Percentiles rank a stretch among this genome's conserved stretches.
phyloP scores from a whole-genome alignment of 768 basidiomycete genomes.

The Collybia mongolica region DNA sequence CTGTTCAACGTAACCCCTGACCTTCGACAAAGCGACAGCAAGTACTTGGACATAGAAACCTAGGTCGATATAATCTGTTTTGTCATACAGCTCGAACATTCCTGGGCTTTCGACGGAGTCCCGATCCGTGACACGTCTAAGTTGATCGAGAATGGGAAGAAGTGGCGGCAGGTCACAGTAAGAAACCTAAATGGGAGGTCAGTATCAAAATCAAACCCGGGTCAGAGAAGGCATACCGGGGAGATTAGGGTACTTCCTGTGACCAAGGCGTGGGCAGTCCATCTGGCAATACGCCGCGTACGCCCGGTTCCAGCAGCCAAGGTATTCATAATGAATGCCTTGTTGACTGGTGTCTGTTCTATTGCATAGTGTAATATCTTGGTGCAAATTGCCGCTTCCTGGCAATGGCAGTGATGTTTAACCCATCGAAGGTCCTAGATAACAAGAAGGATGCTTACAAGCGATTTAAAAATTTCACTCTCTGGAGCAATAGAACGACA shows the following conservation, averaged over 20 bases:
- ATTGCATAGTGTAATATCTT: slow-evolving; percentile 41
- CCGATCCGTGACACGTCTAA: slow-evolving; percentile 35
- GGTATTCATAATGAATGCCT: slow-evolving; percentile 47
- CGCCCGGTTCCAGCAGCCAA: slow-evolving; percentile 50
- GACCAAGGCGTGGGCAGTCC: slow-evolving; percentile 53
- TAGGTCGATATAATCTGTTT: slow-evolving; percentile 64
- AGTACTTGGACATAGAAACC: slow-evolving; percentile 55
- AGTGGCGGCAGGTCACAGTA: slow-evolving; percentile 52
- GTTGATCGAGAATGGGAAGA: slow-evolving; percentile 42
- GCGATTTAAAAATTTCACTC: slow-evolving; percentile 21
- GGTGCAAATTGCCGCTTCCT: slow-evolving; percentile 49
- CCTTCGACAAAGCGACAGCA: slow-evolving; percentile 54
- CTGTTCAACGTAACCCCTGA: slow-evolving; percentile 53
- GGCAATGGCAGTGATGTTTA: not conserved
- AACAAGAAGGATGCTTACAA: slow-evolving; percentile 18
- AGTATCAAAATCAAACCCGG: slow-evolving; percentile 7
- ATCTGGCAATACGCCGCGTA: slow-evolving; percentile 54
- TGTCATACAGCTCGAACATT: slow-evolving; percentile 52
- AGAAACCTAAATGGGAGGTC: slow-evolving; percentile 29
- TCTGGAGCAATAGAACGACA: slow-evolving; percentile 39
- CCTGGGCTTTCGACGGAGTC: slow-evolving; percentile 25
- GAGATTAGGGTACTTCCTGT: slow-evolving; percentile 21
- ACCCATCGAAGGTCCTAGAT: not conserved
- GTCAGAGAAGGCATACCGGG: slow-evolving; percentile 14
- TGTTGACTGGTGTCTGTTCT: slow-evolving; percentile 44